Conservation (phyloP, 2,329 filamentous ascomycete genomes). For the Pyrenochaeta sp. region DNA sequence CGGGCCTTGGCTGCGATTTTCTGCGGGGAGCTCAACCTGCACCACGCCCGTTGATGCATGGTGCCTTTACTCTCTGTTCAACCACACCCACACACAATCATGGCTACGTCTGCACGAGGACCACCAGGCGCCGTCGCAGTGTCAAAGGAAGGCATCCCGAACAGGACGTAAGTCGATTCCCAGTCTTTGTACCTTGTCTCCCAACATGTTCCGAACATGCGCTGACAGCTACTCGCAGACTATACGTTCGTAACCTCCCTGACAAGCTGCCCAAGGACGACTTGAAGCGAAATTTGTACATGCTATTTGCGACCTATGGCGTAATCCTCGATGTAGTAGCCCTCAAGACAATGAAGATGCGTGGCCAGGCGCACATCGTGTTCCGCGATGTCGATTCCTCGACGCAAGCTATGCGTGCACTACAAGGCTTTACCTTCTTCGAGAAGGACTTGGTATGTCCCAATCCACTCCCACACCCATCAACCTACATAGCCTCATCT, state of each 20-base stretch:
- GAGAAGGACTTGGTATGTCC: constrained; percentile 80
- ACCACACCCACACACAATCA: constrained; percentile 17
- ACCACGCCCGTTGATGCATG: not conserved
- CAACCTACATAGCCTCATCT: not conserved
- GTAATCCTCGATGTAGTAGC: constrained; percentile 91
- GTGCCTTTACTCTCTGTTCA: not conserved
- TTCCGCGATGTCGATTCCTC: constrained; percentile 91
- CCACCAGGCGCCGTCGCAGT: constrained; percentile 31
- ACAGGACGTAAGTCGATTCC: constrained; percentile 42
- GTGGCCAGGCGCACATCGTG: constrained; percentile 92
- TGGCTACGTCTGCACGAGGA: constrained; percentile 38
- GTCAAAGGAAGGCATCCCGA: constrained; percentile 33
- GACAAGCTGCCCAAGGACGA: constrained; percentile 91
- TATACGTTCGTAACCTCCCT: constrained; percentile 90
- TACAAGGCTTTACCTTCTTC: constrained; percentile 87
- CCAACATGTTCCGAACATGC: constrained; percentile 9
- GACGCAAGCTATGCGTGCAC: constrained; percentile 88
- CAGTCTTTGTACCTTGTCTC: not conserved
- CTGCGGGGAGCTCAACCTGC: constrained; percentile 34
- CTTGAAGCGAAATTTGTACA: constrained; percentile 85
- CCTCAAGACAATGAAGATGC: constrained; percentile 89
- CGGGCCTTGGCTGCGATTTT: constrained; percentile 30
- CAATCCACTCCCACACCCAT: not conserved
- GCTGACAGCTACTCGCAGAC: constrained; percentile 57
- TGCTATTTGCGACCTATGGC: constrained; percentile 93